Evolutionary conservation across 768 basidiomycete genomes (phyloP).

Genomic region (Trametes punicea): DNA sequence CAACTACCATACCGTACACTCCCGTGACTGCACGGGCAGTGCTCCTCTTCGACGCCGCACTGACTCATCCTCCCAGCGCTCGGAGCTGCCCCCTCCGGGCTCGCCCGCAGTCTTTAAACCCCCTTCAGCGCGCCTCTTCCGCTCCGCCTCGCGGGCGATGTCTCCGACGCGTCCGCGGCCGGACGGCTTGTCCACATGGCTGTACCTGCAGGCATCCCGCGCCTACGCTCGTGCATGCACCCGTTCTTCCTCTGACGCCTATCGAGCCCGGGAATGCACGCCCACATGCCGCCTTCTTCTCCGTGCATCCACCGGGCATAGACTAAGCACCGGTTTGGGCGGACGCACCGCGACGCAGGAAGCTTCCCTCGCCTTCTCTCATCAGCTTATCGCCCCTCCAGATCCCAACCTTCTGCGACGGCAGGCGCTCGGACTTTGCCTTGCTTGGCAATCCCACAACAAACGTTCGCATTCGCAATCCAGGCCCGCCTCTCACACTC

Average conservation of each 20-base stretch:
- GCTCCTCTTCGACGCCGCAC: constrained; percentile 6
- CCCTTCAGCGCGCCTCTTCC: background rate
- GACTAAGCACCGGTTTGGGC: constrained; percentile 12
- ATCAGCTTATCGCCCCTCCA: constrained; percentile 12
- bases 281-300: background rate
- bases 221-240: background rate
- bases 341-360: constrained; percentile 1
- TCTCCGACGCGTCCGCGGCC: background rate
- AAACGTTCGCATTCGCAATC: background rate
- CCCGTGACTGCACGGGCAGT: constrained; percentile 6
- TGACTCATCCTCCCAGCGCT: background rate
- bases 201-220: constrained; percentile 6
- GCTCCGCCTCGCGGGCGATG: background rate
- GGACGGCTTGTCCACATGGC: background rate
- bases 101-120: background rate
- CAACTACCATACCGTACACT: no score
- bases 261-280: background rate
- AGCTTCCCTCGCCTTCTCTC: constrained; percentile 3
- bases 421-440: background rate
- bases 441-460: background rate
- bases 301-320: constrained; percentile 14
- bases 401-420: constrained; percentile 6
- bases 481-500: no score
- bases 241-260: background rate
- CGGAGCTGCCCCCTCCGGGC: background rate